phyloP scores from a whole-genome alignment of 2,329 filamentous ascomycete genomes.

The Mariannaea sp. region DNA sequence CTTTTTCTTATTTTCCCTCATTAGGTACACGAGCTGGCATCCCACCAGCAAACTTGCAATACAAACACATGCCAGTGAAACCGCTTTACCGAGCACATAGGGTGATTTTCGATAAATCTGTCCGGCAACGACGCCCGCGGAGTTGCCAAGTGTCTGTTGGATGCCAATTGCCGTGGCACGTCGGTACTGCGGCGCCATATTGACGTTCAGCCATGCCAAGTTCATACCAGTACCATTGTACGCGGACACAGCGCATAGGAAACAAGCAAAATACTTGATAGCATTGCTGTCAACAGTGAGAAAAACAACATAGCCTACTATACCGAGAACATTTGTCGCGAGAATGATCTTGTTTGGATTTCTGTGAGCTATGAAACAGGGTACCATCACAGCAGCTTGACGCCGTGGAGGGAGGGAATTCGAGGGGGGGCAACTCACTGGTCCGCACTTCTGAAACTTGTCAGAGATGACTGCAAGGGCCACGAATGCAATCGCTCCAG shows the following conservation, averaged over 20 bases:
- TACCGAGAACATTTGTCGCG: neutral
- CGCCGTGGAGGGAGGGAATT: too few species aligned
- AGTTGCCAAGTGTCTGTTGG: slow-evolving; percentile 43
- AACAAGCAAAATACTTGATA: slow-evolving; percentile 53
- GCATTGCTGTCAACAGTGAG: slow-evolving; percentile 54
- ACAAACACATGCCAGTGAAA: neutral
- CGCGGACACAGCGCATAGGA: slow-evolving; percentile 50
- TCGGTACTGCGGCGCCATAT: slow-evolving; percentile 48
- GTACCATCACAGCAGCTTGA: neutral
- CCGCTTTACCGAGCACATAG: slow-evolving; percentile 19
- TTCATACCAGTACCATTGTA: slow-evolving; percentile 52
- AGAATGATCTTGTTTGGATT: neutral
- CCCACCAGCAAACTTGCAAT: neutral
- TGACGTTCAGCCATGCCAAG: slow-evolving; percentile 50
- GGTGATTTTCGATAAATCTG: slow-evolving; percentile 40
- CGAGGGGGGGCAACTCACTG: slow-evolving; percentile 2
- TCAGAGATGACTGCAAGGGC: slow-evolving; percentile 51
- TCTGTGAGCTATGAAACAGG: neutral
- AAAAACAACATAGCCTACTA: slow-evolving; percentile 53
- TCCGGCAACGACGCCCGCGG: slow-evolving; percentile 45
- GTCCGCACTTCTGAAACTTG: slow-evolving; percentile 39
- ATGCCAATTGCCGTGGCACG: slow-evolving; percentile 50
- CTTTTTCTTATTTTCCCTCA: slow-evolving; percentile 1
- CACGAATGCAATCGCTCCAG: slow-evolving; percentile 51
- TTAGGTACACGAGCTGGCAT: neutral